Conservation (phyloP, 1,284 basidiomycete genomes). For the Blastosporella zonata region DNA sequence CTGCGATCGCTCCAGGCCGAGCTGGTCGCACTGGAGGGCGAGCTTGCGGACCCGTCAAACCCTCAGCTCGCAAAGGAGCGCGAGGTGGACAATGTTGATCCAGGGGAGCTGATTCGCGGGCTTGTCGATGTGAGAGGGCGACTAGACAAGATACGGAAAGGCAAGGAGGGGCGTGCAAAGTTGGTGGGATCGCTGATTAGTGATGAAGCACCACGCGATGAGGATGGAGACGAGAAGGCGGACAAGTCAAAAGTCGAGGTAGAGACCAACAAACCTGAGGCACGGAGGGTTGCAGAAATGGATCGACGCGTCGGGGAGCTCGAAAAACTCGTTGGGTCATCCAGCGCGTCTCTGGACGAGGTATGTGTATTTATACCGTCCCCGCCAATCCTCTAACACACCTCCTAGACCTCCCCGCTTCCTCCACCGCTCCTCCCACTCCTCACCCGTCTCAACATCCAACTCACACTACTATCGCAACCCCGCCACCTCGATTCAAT, state of each 20-base stretch:
- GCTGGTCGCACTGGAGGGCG: slow-evolving; percentile 60
- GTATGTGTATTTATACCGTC: slow-evolving; percentile 33
- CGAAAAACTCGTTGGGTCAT: slow-evolving; percentile 78
- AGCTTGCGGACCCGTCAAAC: slow-evolving; percentile 70
- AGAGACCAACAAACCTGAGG: slow-evolving; percentile 35
- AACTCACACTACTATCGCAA: slow-evolving; percentile 87
- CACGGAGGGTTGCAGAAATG: slow-evolving; percentile 58
- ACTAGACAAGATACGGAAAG: slow-evolving; percentile 63
- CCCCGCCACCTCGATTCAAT: slow-evolving; percentile 97
- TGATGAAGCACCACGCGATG: slow-evolving; percentile 26
- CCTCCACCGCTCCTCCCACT: slow-evolving; percentile 82
- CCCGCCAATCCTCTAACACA: not conserved
- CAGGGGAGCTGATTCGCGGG: slow-evolving; percentile 72
- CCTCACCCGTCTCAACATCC: slow-evolving; percentile 79
- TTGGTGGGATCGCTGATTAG: slow-evolving; percentile 62
- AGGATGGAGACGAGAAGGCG: slow-evolving; percentile 18
- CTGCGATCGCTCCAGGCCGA: slow-evolving; percentile 63
- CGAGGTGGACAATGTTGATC: slow-evolving; percentile 61
- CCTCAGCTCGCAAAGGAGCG: slow-evolving; percentile 53
- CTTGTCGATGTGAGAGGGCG: slow-evolving; percentile 69
- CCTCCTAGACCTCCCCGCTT: slow-evolving; percentile 55
- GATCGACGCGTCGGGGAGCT: slow-evolving; percentile 78
- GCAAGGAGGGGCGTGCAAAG: slow-evolving; percentile 60
- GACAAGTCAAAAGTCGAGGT: slow-evolving; percentile 20
- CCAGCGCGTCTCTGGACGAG: slow-evolving; percentile 69